phyloP scores from a whole-genome alignment of 345 rosid species.

The Erysimum cheiranthoides region DNA sequence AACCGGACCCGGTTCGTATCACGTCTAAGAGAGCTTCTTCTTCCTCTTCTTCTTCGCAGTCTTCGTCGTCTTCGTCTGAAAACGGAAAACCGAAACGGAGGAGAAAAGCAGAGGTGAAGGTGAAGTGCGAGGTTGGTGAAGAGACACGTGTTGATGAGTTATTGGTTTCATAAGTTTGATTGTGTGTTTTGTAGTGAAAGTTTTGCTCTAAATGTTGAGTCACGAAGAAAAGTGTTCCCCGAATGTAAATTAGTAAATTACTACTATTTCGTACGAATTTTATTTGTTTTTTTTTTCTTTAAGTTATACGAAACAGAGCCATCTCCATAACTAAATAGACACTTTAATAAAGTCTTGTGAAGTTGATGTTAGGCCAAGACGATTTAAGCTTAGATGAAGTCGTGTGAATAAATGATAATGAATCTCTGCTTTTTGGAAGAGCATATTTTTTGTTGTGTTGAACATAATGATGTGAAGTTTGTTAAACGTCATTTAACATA shows the following conservation, averaged over 20 bases:
- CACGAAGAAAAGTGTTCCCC: neutral
- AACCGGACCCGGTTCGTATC: slow-evolving; percentile 90
- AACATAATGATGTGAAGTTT: no score
- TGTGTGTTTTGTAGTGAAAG: neutral
- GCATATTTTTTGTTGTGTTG: no score
- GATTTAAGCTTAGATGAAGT: no score
- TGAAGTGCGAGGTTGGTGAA: slow-evolving; percentile 45
- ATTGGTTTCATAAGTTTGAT: slow-evolving; percentile 39
- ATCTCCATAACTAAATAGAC: no score
- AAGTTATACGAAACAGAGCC: neutral
- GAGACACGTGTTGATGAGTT: slow-evolving; percentile 46
- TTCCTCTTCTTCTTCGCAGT: slow-evolving; percentile 45
- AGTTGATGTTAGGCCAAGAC: no score
- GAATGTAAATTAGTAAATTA: slow-evolving; percentile 30
- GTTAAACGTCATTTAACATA: no score
- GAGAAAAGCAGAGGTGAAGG: slow-evolving; percentile 49
- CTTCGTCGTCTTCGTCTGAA: slow-evolving; percentile 48
- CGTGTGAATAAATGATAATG: no score
- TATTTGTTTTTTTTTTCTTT: neutral
- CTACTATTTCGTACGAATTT: neutral
- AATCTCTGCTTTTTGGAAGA: no score
- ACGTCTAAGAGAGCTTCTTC: slow-evolving; percentile 65
- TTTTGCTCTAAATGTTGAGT: slow-evolving; percentile 17
- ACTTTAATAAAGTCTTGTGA: no score
- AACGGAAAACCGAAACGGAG: slow-evolving; percentile 64